Evolutionary conservation across 768 basidiomycete genomes (phyloP).

Genomic region (Tulasnella sp.): DNA sequence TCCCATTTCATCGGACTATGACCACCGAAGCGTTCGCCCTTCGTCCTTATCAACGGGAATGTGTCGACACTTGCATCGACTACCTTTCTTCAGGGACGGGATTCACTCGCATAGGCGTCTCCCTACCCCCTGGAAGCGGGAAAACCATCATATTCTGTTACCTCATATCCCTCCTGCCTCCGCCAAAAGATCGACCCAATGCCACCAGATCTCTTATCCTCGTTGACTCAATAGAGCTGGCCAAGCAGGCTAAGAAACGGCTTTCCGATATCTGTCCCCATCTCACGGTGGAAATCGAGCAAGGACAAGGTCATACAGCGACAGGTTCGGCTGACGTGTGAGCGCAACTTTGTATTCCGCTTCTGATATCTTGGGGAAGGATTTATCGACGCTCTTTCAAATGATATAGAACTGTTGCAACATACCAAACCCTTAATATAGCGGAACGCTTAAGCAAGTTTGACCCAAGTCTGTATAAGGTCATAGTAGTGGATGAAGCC

Average conservation of each 20-base stretch:
- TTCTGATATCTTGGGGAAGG: slow-evolving; percentile 1
- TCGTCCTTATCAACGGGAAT: neutral
- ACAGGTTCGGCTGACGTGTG: slow-evolving; percentile 81
- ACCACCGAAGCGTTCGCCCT: neutral
- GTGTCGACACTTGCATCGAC: neutral
- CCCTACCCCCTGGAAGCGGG: neutral
- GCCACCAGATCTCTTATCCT: slow-evolving; percentile 66
- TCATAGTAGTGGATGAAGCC: slow-evolving; percentile 84
- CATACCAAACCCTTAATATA: slow-evolving; percentile 75
- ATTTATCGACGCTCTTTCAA: no score
- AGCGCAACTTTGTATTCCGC: no score
- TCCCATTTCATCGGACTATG: neutral
- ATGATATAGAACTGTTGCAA: slow-evolving; percentile 83
- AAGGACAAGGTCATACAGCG: slow-evolving; percentile 65
- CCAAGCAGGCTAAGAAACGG: slow-evolving; percentile 73
- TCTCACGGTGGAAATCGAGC: slow-evolving; percentile 86
- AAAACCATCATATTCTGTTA: neutral
- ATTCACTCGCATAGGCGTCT: neutral
- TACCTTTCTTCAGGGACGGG: neutral
- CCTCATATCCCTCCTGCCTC: neutral
- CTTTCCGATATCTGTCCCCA: slow-evolving; percentile 57
- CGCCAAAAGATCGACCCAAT: neutral
- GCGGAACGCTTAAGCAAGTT: slow-evolving; percentile 65
- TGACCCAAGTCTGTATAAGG: slow-evolving; percentile 54
- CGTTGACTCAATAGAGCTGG: slow-evolving; percentile 88